Evolutionary conservation across 2,329 filamentous ascomycete genomes (phyloP), one percentile per base, ranked within the genome.

Genomic region (Lasiodiplodia gonubiensis): DNA sequence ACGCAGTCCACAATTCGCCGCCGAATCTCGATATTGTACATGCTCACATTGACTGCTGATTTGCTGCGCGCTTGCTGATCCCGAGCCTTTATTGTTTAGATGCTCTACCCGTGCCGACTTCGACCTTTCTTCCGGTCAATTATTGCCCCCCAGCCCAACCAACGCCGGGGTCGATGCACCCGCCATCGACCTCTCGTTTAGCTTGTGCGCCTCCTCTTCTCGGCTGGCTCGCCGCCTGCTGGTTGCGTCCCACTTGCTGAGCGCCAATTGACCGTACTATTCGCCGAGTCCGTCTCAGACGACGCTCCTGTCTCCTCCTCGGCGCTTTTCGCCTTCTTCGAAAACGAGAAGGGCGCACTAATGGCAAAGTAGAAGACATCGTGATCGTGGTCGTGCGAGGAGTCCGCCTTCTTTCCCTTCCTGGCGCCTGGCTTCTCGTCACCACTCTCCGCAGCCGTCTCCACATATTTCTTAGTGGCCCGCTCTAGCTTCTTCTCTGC

Each of bases 171-270:
- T 21, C n/a, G 63, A 65, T 55, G 35, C 25, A 48, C n/a, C 42
- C 18, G n/a, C 51, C 25, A 65, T 59, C 7, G 23, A 51, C 11
- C 53, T 37, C 46, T 42, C 63, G 30, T 67, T 42, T 51, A 67
- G 49, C 49, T 63, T 7, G 57, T 64, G 16, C 66, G 55, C 59
- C 61, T 61, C 46, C 66, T 64, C 66, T 67, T 67, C 48, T 54
- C 66, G 21, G 66, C 66, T 35, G 66, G 59, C 49, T 67, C 33
- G 63, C 79, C 86, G 60, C 86, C 83, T 12, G n/a, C 16, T 48
- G 12, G 5, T n/a, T 37, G 42, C 10, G 71, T 82, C 10, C 78
- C 86, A 49, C 78, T 87, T 33, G 83, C 80, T 21, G 67, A 86
- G 68, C 82, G 80, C 70, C 77, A 78, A 67, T 68, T 86, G 67